Base-by-base conservation (phyloP, 1,284 basidiomycete species). In the Bondarzewia mesenterica region DNA sequence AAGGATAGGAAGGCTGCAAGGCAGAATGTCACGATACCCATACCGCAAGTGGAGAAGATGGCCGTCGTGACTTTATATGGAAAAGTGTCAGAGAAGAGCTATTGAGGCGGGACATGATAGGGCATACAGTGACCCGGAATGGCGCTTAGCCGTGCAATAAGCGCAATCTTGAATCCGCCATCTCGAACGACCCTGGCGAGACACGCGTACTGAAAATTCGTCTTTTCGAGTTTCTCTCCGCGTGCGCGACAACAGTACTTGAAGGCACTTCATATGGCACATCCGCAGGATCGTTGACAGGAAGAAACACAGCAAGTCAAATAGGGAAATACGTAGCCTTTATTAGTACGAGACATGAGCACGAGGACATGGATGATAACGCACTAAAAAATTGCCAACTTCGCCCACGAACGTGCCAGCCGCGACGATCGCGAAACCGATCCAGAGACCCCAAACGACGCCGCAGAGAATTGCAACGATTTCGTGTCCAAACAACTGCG, bases 91-190 rank as follows among this genome's bases (percentile, higher is more conserved):
- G n/a, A n/a, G n/a, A n/a, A n/a, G n/a, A n/a, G n/a, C n/a, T n/a
- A n/a, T n/a, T n/a, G n/a, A n/a, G n/a, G n/a, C n/a, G n/a, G n/a
- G n/a, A n/a, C n/a, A n/a, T n/a, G n/a, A n/a, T n/a, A n/a, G n/a
- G n/a, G n/a, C n/a, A n/a, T n/a, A 77, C 74, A 76, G 48, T 75
- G 75, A n/a, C 77, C 78, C 0, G 85, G 84, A 25, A 85, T 77
- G 15, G 79, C 80, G 44, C 75, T 78, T 37, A 80, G 67, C 42
- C 82, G 70, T 2, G 73, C 77, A 18, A 81, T 65, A 42, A 83
- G 63, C 3, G 80, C 74, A 48, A 85, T 69, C 56, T 69, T 72
- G 65, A 86, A 81, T 1, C 82, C 82, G 12, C 84, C 84, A n/a
- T 84, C 77, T 7, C 80, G 67, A 18, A 85, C 74, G 42, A 82